Evolutionary conservation across 108 stramenopile species (phyloP), one percentile per base, ranked within the genome.

Genomic region (Stephanodiscus minutulus): DNA sequence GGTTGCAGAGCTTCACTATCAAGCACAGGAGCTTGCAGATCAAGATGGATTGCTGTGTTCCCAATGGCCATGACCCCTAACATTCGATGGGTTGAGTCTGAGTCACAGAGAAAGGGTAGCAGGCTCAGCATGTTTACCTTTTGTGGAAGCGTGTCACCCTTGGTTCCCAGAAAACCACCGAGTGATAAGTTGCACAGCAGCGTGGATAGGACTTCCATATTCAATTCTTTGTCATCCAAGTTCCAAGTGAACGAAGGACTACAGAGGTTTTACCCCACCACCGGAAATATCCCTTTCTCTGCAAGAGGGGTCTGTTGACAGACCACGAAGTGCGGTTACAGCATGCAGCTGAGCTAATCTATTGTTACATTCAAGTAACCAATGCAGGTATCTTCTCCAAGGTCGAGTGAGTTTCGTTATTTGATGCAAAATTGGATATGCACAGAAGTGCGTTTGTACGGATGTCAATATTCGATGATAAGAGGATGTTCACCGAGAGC

Each of bases 41-140:
- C 58, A 18, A 57, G 52, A 52, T 89, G 72, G 31, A 81, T 67
- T 48, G 92, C 91, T 55, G 92, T 84, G 86, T 96, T 96, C 18
- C 94, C 94, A 12, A 96, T 82, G 15, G 91, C 79, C 3, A 94
- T 81, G 22, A 91, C 92, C n/a, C 91, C 94, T 50, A 93, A 96
- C 10, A 93, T 83, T 41, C 90, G 62, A 79, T 90, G 89, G 22
- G 92, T 89, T 9, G 88, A 70, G 64, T 91, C 91, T 17, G 88
- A 82, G 58, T 82, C 83, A 68, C 92, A 96, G 7, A 96, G 80
- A 73, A 91, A 94, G 31, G 83, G 64, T 27, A 94, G 82, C 28
- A 96, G 74, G 37, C 64, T 81, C 18, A 59, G 61, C 37, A 93
- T 79, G 41, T 88, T 83, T 17, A 91, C 54, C n/a, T 85, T 83